Percentiles rank a stretch among this genome's conserved stretches.
phyloP scores from a whole-genome alignment of 1,284 basidiomycete genomes.

The Ganoderma lucidum region DNA sequence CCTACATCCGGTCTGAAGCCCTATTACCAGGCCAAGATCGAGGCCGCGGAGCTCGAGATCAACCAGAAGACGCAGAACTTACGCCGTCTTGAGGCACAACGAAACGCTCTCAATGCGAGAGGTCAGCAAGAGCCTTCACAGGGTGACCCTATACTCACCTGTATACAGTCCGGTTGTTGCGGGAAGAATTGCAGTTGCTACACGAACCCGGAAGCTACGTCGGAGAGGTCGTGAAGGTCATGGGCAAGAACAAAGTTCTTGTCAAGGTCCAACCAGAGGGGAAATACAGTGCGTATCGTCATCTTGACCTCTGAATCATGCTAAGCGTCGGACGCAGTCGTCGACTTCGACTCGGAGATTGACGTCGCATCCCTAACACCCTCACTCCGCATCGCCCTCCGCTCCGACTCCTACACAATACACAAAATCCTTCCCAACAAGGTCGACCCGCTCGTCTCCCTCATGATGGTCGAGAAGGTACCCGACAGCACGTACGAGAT shows the following conservation, averaged over 20 bases:
- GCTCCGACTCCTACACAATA: conserved; percentile 95
- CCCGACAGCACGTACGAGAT: conserved; percentile 99
- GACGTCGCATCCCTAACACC: conserved; percentile 85
- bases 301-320: not conserved
- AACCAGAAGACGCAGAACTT: conserved; percentile 98
- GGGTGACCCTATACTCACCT: not conserved
- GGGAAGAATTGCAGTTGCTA: conserved; percentile 94
- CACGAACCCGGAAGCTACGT: conserved; percentile 99
- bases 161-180: conserved; percentile 76
- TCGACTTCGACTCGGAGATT: conserved; percentile 93
- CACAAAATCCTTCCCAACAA: conserved; percentile 97
- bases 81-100: conserved; percentile 93
- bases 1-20: conserved; percentile 77
- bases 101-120: conserved; percentile 95
- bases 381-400: conserved; percentile 92
- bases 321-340: conserved; percentile 64
- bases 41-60: conserved; percentile 90
- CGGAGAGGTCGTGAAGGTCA: conserved; percentile 97
- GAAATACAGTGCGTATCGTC: conserved; percentile 83
- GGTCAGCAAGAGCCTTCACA: conserved; percentile 52
- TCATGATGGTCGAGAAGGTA: conserved; percentile 99
- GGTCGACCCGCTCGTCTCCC: conserved; percentile 92
- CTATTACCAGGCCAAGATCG: conserved; percentile 97
- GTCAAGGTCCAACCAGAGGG: conserved; percentile 99
- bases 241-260: conserved; percentile 99